Conservation (phyloP, 2,329 filamentous ascomycete species). For the Fusarium sp. region DNA sequence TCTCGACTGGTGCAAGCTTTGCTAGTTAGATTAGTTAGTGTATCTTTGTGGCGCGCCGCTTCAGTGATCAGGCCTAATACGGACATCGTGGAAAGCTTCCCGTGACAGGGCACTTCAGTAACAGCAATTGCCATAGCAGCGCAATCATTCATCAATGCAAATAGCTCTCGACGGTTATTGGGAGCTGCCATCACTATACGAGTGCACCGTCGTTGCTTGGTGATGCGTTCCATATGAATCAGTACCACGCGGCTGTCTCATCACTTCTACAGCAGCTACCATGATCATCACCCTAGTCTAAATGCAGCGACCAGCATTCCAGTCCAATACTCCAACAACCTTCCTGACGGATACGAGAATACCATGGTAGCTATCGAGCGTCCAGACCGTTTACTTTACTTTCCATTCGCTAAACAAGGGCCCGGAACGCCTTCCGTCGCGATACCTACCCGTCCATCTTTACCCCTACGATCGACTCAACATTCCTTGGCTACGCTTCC, state of each 20-base stretch:
- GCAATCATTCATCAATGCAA: not conserved
- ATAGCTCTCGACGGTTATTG: fast-evolving
- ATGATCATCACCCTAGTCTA: not conserved
- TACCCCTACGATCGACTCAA: not conserved
- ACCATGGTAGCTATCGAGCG: not conserved
- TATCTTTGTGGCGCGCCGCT: not conserved
- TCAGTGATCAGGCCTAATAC: not conserved
- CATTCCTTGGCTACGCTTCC: not conserved
- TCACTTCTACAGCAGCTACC: not conserved
- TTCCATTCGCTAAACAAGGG: not conserved
- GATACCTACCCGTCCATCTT: not conserved
- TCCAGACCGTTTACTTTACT: not conserved
- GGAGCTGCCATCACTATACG: too few species aligned
- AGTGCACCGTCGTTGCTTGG: not conserved
- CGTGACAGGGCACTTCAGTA: not conserved
- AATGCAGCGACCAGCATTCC: not conserved
- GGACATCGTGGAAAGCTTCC: not conserved
- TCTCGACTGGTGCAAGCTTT: not conserved
- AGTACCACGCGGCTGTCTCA: not conserved
- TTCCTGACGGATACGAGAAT: not conserved
- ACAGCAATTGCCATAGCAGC: too few species aligned
- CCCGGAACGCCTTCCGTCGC: not conserved
- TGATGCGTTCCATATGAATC: too few species aligned
- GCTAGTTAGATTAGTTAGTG: not conserved
- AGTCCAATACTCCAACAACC: not conserved